phyloP scores from a whole-genome alignment of 441 rosid genomes.

The Raphanus hybrid region DNA sequence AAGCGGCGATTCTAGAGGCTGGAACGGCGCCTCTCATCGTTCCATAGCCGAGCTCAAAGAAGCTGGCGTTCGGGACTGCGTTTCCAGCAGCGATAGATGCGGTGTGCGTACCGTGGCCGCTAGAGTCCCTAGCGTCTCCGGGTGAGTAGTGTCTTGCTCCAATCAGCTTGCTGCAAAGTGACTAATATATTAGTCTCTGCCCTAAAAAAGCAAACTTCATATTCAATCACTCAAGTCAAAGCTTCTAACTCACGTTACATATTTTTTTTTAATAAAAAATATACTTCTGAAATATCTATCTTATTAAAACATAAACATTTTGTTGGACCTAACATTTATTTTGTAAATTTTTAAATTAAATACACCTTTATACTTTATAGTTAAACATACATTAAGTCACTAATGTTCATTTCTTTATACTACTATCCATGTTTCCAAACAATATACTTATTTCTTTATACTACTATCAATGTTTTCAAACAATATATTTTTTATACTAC shows the following conservation, averaged over 20 bases:
- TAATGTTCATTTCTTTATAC: too few relatives aligned
- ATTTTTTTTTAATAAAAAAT: too few relatives aligned
- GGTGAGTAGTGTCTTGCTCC: conserved; percentile 48
- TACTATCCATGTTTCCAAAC: too few relatives aligned
- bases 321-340: too few relatives aligned
- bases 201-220: neutral
- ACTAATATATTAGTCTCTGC: neutral
- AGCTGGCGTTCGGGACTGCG: conserved; percentile 31
- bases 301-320: too few relatives aligned
- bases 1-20: conserved; percentile 40
- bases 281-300: neutral
- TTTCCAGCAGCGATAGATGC: conserved; percentile 50
- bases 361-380: too few relatives aligned
- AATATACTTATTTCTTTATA: too few relatives aligned
- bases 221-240: neutral
- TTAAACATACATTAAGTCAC: too few relatives aligned
- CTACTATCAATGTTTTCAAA: too few relatives aligned
- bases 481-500: too few relatives aligned
- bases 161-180: conserved; percentile 45
- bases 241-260: too few relatives aligned
- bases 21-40: conserved; percentile 43
- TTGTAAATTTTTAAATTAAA: too few relatives aligned
- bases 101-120: conserved; percentile 51
- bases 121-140: conserved; percentile 8
- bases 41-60: conserved; percentile 42